These are phyloP conservation scores for Zostera marina DNA, from an alignment of 116 monocot species.

Conservation along the genomic window DNA sequence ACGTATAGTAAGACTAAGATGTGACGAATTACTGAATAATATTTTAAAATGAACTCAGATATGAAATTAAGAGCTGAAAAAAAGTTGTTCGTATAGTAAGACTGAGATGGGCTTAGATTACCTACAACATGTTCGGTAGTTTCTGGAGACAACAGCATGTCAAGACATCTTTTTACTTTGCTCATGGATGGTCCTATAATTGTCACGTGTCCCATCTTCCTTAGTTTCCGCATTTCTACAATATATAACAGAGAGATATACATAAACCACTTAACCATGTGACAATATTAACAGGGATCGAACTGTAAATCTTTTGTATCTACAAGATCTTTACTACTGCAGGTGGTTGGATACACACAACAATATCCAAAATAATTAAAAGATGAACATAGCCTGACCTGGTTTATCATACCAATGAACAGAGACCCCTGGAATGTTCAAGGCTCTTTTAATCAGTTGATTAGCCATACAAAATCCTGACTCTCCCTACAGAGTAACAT, in stretches of 20 bases:
- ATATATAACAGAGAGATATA: constrained; percentile 4
- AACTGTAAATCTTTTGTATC: too few relatives aligned
- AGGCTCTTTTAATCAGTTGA: constrained; percentile 62
- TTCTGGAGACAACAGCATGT: constrained; percentile 38
- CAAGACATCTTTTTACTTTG: constrained; percentile 38
- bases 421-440: constrained; percentile 63
- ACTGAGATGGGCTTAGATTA: not conserved
- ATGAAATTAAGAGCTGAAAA: too few relatives aligned
- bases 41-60: too few relatives aligned
- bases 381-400: constrained; percentile 29
- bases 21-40: too few relatives aligned
- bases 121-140: constrained; percentile 6
- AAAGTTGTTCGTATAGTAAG: too few relatives aligned
- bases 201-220: constrained; percentile 94
- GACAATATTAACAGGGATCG: too few relatives aligned
- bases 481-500: constrained; percentile 46
- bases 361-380: not conserved
- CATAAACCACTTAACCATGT: too few relatives aligned
- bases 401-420: constrained; percentile 98
- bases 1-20: too few relatives aligned
- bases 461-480: constrained; percentile 60
- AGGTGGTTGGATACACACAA: too few relatives aligned
- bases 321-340: too few relatives aligned
- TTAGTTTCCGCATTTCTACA: constrained; percentile 67
- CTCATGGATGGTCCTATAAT: constrained; percentile 67